Percentiles rank a stretch among this genome's conserved stretches.
These are phyloP conservation scores for Dendryphion nanum DNA, from an alignment of 2,329 filamentous ascomycete species.

Conservation along the genomic window DNA sequence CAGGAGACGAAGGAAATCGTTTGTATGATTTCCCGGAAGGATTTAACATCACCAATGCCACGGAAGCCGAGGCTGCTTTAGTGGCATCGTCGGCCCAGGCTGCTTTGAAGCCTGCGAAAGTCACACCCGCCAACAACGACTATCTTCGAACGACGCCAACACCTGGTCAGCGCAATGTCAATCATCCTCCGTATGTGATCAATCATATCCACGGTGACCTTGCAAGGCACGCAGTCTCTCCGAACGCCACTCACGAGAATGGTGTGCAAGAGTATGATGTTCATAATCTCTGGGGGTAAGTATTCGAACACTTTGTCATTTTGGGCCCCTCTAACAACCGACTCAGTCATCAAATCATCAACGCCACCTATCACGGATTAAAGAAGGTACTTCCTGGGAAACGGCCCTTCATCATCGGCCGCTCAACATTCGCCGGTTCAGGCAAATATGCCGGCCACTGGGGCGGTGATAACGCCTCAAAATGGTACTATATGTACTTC, in stretches of 20 bases:
- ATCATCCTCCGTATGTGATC: slow-evolving; percentile 74
- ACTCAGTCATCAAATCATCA: slow-evolving; percentile 71
- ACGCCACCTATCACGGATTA: slow-evolving; percentile 73
- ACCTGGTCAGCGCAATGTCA: slow-evolving; percentile 63
- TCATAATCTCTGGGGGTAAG: slow-evolving; percentile 65
- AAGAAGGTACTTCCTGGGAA: slow-evolving; percentile 62
- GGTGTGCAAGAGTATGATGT: slow-evolving; percentile 76
- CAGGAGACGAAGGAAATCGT: slow-evolving; percentile 62
- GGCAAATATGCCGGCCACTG: slow-evolving; percentile 78
- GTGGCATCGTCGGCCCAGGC: slow-evolving; percentile 54
- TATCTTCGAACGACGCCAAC: slow-evolving; percentile 62
- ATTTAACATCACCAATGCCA: slow-evolving; percentile 67
- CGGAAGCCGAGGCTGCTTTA: slow-evolving; percentile 62
- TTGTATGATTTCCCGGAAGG: slow-evolving; percentile 65
- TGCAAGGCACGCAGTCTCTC: slow-evolving; percentile 69
- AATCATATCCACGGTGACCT: slow-evolving; percentile 73
- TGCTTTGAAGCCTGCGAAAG: slow-evolving; percentile 33
- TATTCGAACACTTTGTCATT: not conserved
- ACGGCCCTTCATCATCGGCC: slow-evolving; percentile 80
- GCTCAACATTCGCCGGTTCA: slow-evolving; percentile 75
- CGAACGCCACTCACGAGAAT: slow-evolving; percentile 74
- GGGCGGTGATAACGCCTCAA: slow-evolving; percentile 70
- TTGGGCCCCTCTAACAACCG: slow-evolving; percentile 50
- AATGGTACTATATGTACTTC: slow-evolving; percentile 72
- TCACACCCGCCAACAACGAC: slow-evolving; percentile 31